Conservation (phyloP, 164 flowering plant genomes). For the Akebia trifoliata region DNA sequence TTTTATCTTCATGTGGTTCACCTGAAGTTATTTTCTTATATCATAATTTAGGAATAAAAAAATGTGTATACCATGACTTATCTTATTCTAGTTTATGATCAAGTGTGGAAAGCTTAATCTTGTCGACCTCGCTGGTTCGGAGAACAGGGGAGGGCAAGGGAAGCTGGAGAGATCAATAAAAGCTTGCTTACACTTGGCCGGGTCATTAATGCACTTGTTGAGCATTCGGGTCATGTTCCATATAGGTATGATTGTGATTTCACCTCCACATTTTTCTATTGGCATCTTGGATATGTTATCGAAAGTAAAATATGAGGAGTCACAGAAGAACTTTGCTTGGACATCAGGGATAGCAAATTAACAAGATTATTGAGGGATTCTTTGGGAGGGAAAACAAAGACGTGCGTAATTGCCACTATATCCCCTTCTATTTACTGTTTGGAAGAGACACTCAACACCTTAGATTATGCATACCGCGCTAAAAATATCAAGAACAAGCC, state of each 20-base stretch:
- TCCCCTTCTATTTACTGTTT: constrained; percentile 71
- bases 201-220: constrained; percentile 77
- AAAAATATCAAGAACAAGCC: constrained; percentile 95
- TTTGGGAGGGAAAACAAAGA: constrained; percentile 87
- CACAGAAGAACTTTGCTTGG: neutral
- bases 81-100: too few species aligned
- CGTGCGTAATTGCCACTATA: constrained; percentile 80
- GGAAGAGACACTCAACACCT: constrained; percentile 92
- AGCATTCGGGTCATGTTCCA: constrained; percentile 83
- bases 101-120: constrained; percentile 89
- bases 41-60: too few species aligned
- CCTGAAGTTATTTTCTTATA: too few species aligned
- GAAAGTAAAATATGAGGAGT: neutral
- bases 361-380: constrained; percentile 81
- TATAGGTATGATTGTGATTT: constrained; percentile 45
- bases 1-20: too few species aligned
- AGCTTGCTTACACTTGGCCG: constrained; percentile 89
- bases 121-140: constrained; percentile 91
- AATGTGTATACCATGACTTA: too few species aligned
- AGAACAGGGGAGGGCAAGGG: constrained; percentile 93
- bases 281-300: neutral
- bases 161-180: constrained; percentile 89
- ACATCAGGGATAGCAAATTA: constrained; percentile 74
- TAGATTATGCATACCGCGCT: constrained; percentile 97
- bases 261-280: constrained; percentile 5